Base-by-base conservation (phyloP, 371 early-diverging fungal species). In the Dichotomocladium elegans region DNA sequence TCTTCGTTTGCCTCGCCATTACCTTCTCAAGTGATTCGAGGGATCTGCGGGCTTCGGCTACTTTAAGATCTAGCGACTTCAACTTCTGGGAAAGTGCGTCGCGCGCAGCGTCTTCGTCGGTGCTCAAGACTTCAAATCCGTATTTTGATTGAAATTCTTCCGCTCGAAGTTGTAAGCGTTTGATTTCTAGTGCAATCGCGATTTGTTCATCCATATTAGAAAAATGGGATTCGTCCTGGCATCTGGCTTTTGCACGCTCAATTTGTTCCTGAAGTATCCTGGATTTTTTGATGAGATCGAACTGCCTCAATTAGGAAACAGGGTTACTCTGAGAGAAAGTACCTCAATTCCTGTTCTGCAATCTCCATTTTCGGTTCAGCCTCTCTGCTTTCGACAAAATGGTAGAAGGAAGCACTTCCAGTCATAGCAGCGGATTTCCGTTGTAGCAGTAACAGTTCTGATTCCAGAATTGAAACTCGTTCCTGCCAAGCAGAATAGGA, bases 121-220 rank as follows among this genome's bases (percentile, higher is more conserved):
- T 45, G 25, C 12, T 17, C 3, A 40, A 19, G 15, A 44, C 42
- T 29, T 52, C 49, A 46, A 61, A 61, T 3, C 61, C 61, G 31
- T 61, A 61, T 37, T 34, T 61, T 17, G 40, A 30, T 29, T 52
- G 17, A 31, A 61, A 61, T 24, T 53, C 53, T 11, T 42, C 19
- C 10, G 27, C 42, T 21, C 24, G 17, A 3, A 17, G 11, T 15
- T 41, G 12, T 5, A 46, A 12, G 4, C n/a, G n/a, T 1, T 41
- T 47, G 17, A 31, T 49, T 27, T 45, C 28, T 5, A 53, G 17
- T 27, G 29, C 15, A 10, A 21, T 37, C 17, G 33, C 35, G 27
- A 57, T 33, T 29, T 57, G 41, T 11, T 52, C 42, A 34, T 62
- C 56, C 53, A 61, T n/a, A n/a, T n/a, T n/a, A n/a, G 28, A 11